Base-by-base conservation (phyloP, 2,329 filamentous ascomycete genomes). In the Alternaria arbusti region DNA sequence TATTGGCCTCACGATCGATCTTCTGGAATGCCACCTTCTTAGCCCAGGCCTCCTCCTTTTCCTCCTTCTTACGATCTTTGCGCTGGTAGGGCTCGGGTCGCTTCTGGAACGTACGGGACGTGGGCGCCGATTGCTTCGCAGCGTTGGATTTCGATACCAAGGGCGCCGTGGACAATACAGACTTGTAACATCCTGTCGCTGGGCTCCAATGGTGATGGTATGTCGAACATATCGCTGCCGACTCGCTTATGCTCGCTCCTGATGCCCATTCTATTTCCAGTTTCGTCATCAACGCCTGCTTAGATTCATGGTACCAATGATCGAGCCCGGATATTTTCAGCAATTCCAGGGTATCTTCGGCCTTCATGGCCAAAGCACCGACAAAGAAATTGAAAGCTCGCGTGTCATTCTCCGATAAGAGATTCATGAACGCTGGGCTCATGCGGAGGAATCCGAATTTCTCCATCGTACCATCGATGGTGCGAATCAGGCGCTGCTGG, bases 351-450 rank as follows among this genome's bases (percentile, higher is more conserved):
- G 49, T 51, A 30, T 51, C 28, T 36, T 51, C 40, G 13, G n/a
- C 22, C 22, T 30, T 58, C 55, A 50, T 50, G n/a, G 49, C 17
- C 10, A 46, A 17, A 23, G 58, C 15, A 5, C 22, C 44, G 11
- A 32, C 43, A 23, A 62, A 51, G 40, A 57, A 54, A 11, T 58
- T 23, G 11, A 58, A 32, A 22, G 32, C 54, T 17, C 40, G 23
- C 9, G 30, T n/a, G 12, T 58, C 54, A n/a, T 40, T 15, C 28
- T 54, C 25, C 11, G 26, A 28, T 30, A 62, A 47, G 23, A 30
- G 22, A 23, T 62, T 54, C 49, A 57, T 22, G 40, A 62, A 62
- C 13, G 43, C 47, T 2, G 59, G 59, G 17, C 49, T 50, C 11
- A 57, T 20, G 6, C 23, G 26, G 4, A 30, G 12, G 22, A 61